Evolutionary conservation across 2,329 filamentous ascomycete genomes (phyloP), one percentile per base, ranked within the genome.

Genomic region (Nemania diffusa): DNA sequence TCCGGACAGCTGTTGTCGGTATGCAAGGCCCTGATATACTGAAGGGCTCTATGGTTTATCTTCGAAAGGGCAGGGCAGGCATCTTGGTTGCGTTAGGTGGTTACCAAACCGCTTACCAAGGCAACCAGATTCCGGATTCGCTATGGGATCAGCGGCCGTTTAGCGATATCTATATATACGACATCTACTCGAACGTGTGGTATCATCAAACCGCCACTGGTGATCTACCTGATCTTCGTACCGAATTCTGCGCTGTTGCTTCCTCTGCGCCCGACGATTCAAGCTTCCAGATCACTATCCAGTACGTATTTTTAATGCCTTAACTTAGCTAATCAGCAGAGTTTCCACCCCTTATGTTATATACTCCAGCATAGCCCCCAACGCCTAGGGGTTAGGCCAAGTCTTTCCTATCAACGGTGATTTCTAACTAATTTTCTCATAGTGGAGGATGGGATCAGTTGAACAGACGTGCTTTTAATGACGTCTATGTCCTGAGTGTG

Each of bases 221-320:
- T 2, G 63, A 69, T 11, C 27, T 71, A 5, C 69, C 69, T 7
- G 52, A 56, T 3, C 67, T 46, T 37, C 71, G 67, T 17, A 40
- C 60, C 17, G 69, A 71, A n/a, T 71, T 70, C 56, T 72, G 67
- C n/a, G 67, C 69, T 8, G 65, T 61, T 7, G 71, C 70, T n/a
- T 72, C 71, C 6, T 51, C 67, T 20, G 65, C 69, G 22, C 69
- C 69, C 3, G 71, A 71, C 20, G 69, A 72, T 51, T 72, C 71
- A 11, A 71, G 71, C 62, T 72, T 72, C 53, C 71, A 72, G 53
- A 63, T 71, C 20, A 72, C 71, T 9, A 67, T 72, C 2, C 67
- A 71, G 58, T 53, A 62, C n/a, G 58, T 61, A 61, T 13, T 11
- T 20, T 20, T n/a, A 8, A 20, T 2, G 1, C 27, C 3, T 27